These are phyloP conservation scores for Knufia petricola DNA, from an alignment of 2,329 filamentous ascomycete species.

Conservation along the genomic window DNA sequence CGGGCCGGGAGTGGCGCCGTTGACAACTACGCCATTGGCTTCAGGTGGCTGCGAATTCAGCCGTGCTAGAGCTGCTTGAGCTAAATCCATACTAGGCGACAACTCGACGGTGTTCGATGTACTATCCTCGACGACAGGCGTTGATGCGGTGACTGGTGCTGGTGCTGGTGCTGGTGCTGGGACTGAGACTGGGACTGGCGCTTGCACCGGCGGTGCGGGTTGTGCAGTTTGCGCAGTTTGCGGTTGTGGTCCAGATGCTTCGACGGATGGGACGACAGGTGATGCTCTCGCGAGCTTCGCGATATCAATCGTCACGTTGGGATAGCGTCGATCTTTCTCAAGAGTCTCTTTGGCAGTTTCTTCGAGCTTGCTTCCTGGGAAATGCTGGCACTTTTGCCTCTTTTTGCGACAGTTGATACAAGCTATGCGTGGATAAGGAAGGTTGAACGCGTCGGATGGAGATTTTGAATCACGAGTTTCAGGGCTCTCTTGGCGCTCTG, in stretches of 20 bases:
- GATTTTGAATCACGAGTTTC: slow-evolving; percentile 1
- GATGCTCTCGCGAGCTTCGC: slow-evolving; percentile 11
- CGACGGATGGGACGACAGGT: neutral
- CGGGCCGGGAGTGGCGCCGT: neutral
- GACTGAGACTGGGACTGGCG: too few relatives aligned
- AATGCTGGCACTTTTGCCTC: slow-evolving; percentile 55
- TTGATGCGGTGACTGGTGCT: neutral
- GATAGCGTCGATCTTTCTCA: slow-evolving; percentile 22
- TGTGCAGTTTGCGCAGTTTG: neutral
- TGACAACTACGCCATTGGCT: neutral
- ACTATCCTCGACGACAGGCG: neutral
- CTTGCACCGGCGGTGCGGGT: neutral
- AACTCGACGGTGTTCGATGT: neutral
- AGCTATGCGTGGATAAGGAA: slow-evolving; percentile 44
- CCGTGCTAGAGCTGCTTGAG: slow-evolving; percentile 7
- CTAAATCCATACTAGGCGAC: slow-evolving; percentile 7
- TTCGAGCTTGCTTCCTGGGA: slow-evolving; percentile 38
- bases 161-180: neutral
- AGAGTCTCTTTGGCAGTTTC: slow-evolving; percentile 26
- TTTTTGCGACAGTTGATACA: slow-evolving; percentile 55
- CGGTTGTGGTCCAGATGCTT: neutral
- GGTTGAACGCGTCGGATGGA: slow-evolving; percentile 18
- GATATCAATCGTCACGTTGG: slow-evolving; percentile 12
- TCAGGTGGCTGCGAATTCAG: slow-evolving; percentile 9
- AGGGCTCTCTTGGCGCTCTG: slow-evolving; percentile 4